Evolutionary conservation across 805 yeast species (phyloP), one percentile per base, ranked within the genome.

Genomic region (Scheffersomyces lignosus): DNA sequence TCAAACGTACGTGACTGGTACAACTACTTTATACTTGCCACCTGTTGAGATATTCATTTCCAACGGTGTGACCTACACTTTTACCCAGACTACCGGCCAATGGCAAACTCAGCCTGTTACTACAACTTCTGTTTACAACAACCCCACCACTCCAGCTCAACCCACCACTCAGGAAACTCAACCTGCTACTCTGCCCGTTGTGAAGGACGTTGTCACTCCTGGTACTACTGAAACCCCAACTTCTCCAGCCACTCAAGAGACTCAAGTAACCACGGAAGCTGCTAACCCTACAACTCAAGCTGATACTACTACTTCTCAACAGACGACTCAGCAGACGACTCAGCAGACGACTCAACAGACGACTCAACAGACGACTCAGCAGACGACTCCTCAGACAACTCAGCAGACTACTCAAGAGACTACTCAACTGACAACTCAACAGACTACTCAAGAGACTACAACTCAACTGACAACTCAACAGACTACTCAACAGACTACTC

Each of bases 11-110:
- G 62, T 67, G 22, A 73, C 78, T 1, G 78, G 75, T 28, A 71
- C 77, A 18, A 64, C 73, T 16, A 74, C 80, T 10, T 58, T 71
- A 14, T 62, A 65, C 45, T 61, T 74, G 40, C 80, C 81, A 17
- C 70, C 79, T 14, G 81, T 77, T 26, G 73, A 75, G 44, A 57
- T 77, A 13, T 61, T 75, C 29, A 67, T 77, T 34, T 74, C 78
- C 6, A 66, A 73, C 49, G 80, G 77, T 32, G 73, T 62, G 27
- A 72, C 78, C 26, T 74, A 66, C 45, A 77, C 81, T 12, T 50
- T 54, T 40, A 78, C 82, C 17, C 52, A 66, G 36, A 51, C 60
- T 30, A 38, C 39, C 5, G 62, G 56, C 15, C 58, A 53, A 22
- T 51, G 65, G 47, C 61, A 58, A 20, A 55, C 62, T 31, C 48